Evolutionary conservation across 2,329 filamentous ascomycete genomes (phyloP).

Genomic region (Fusarium sp.): DNA sequence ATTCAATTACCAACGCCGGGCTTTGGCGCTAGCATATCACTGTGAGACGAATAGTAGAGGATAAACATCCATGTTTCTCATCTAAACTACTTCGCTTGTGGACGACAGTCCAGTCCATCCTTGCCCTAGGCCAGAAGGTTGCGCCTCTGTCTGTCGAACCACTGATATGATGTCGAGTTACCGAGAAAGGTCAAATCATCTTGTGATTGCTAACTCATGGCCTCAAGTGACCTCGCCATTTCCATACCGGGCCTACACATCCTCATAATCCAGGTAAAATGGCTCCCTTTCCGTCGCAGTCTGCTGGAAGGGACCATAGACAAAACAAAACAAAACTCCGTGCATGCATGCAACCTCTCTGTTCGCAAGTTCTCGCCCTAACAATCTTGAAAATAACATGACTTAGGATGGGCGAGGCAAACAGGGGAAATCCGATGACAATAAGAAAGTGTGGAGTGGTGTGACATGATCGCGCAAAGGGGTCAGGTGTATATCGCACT

Average conservation of each 20-base stretch:
- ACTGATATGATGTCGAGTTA: constrained; percentile 2
- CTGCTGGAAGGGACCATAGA: constrained; percentile 33
- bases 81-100: constrained; percentile 2
- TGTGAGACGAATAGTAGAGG: not conserved
- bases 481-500: constrained; percentile 55
- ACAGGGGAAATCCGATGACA: constrained; percentile 26
- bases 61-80: constrained; percentile 21
- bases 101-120: constrained; percentile 25
- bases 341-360: constrained; percentile 45
- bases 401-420: constrained; percentile 34
- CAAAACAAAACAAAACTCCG: constrained; percentile 49
- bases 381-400: constrained; percentile 34
- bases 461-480: constrained; percentile 52
- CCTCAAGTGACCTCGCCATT: not conserved
- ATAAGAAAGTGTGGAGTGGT: constrained; percentile 55
- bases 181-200: constrained; percentile 8
- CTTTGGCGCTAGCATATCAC: not conserved
- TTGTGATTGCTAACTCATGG: constrained; percentile 10
- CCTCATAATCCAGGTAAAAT: constrained; percentile 35
- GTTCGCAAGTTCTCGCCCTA: constrained; percentile 36
- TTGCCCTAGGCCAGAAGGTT: constrained; percentile 34
- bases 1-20: not conserved
- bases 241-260: not conserved
- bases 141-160: constrained; percentile 25
- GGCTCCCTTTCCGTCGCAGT: constrained; percentile 9